Evolutionary conservation across 106 monocot species (phyloP), one percentile per base, ranked within the genome.

Genomic region (Alisma plantagoaquatica): DNA sequence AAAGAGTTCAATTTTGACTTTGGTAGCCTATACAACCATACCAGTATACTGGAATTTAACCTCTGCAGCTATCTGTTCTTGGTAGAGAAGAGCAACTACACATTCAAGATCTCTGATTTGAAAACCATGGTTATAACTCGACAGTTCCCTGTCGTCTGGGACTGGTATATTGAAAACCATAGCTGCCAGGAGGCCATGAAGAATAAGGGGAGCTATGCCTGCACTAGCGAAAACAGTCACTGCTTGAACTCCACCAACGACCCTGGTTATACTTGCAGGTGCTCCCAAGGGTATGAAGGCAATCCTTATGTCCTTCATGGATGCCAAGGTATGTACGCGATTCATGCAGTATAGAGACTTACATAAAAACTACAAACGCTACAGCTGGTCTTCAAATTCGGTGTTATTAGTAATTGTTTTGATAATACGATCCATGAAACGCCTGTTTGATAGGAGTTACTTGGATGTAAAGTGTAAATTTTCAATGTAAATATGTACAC

Each of bases 281-380:
- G 59, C 43, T 10, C 26, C 0, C 0, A 26, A 17, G 59, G 59
- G 0, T 59, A 25, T 44, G 23, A 59, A 43, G 59, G 59, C 38
- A 59, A 59, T 27, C 59, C 59, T 0, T 59, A 44, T 5, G 43
- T 59, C 1, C 59, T 24, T 12, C 17, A 24, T 2, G 43, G 59
- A 1, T 59, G 59, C 43, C 15, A 44, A 41, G 59, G 59, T 59
- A 57, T 38, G n/a, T n/a, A n/a, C n/a, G n/a, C n/a, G n/a, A n/a
- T n/a, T n/a, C n/a, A n/a, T n/a, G n/a, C n/a, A n/a, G n/a, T n/a
- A n/a, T n/a, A n/a, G n/a, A n/a, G n/a, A n/a, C n/a, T n/a, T n/a
- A n/a, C n/a, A n/a, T n/a, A n/a, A n/a, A n/a, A n/a, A n/a, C n/a
- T n/a, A n/a, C n/a, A n/a, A n/a, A n/a, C n/a, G n/a, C n/a, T n/a